Conservation (phyloP, 2,329 filamentous ascomycete genomes). For the Fusarium abutilonis region DNA sequence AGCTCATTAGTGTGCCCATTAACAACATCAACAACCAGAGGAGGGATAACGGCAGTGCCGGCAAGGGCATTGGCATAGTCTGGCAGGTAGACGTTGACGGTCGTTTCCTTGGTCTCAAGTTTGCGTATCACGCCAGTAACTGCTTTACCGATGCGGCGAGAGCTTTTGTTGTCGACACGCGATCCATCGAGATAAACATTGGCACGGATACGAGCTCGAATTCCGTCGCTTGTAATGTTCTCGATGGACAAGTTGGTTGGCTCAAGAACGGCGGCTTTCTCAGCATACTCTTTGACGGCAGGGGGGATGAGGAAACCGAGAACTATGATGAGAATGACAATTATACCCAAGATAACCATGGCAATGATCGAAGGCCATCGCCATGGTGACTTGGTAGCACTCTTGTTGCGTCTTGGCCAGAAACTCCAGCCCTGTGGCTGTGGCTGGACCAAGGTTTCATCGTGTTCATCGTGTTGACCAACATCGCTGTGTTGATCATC, state of each 20-base stretch:
- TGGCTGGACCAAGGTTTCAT: slow-evolving; percentile 28
- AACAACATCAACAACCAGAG: slow-evolving; percentile 77
- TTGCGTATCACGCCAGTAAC: slow-evolving; percentile 83
- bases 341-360: slow-evolving; percentile 69
- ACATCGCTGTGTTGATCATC: slow-evolving; percentile 51
- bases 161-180: slow-evolving; percentile 74
- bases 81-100: slow-evolving; percentile 81
- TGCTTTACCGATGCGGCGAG: slow-evolving; percentile 79
- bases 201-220: slow-evolving; percentile 82
- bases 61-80: slow-evolving; percentile 82
- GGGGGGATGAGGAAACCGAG: slow-evolving; percentile 84
- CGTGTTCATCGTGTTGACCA: slow-evolving; percentile 41
- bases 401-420: slow-evolving; percentile 38
- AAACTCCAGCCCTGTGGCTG: slow-evolving; percentile 28
- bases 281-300: slow-evolving; percentile 84
- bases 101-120: slow-evolving; percentile 77
- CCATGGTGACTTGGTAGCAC: slow-evolving; percentile 41
- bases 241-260: slow-evolving; percentile 87
- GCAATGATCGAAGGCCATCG: slow-evolving; percentile 84
- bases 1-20: slow-evolving; percentile 81
- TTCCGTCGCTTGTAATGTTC: slow-evolving; percentile 80
- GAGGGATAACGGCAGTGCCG: slow-evolving; percentile 80
- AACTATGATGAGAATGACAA: slow-evolving; percentile 75
- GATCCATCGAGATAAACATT: slow-evolving; percentile 83
- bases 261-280: slow-evolving; percentile 82